A percentile compares a stretch with the other conserved stretches of the same genome.
These are phyloP conservation scores for Phialocephala sp. DNA, from an alignment of 2,329 filamentous ascomycete genomes.

Conservation along the genomic window DNA sequence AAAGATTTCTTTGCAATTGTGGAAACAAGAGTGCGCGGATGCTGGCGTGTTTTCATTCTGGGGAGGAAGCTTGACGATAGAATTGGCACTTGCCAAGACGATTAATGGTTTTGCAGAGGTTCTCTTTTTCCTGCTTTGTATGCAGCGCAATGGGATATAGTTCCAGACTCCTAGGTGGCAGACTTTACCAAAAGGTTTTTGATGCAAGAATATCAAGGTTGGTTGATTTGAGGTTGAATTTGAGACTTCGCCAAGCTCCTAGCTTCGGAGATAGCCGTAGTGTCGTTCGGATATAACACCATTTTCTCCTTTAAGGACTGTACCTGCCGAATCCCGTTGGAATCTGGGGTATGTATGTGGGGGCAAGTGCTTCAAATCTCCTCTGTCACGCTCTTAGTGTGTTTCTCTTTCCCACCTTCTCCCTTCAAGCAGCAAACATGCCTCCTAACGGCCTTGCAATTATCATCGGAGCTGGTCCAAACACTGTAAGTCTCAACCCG, in stretches of 20 bases:
- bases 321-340: background rate
- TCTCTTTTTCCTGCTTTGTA: background rate
- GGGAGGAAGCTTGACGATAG: background rate
- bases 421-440: slow-evolving; percentile 42
- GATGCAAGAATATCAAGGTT: background rate
- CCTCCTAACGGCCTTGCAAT: slow-evolving; percentile 55
- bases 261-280: slow-evolving; percentile 3
- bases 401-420: background rate
- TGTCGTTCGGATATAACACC: background rate
- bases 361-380: slow-evolving; percentile 1
- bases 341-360: background rate
- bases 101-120: background rate
- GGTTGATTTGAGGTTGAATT: background rate
- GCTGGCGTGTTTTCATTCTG: background rate
- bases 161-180: background rate
- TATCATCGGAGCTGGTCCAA: slow-evolving; percentile 56
- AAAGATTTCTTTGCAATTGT: background rate
- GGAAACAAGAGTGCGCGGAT: background rate
- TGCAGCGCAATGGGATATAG: background rate
- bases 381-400: background rate
- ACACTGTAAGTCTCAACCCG: slow-evolving; percentile 40
- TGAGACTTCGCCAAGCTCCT: background rate
- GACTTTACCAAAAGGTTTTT: background rate
- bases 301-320: background rate
- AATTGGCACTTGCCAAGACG: background rate